Percentiles rank a stretch among this genome's conserved stretches.
phyloP scores from a whole-genome alignment of 1,284 basidiomycete genomes.

The Cryptococcus sp. region DNA sequence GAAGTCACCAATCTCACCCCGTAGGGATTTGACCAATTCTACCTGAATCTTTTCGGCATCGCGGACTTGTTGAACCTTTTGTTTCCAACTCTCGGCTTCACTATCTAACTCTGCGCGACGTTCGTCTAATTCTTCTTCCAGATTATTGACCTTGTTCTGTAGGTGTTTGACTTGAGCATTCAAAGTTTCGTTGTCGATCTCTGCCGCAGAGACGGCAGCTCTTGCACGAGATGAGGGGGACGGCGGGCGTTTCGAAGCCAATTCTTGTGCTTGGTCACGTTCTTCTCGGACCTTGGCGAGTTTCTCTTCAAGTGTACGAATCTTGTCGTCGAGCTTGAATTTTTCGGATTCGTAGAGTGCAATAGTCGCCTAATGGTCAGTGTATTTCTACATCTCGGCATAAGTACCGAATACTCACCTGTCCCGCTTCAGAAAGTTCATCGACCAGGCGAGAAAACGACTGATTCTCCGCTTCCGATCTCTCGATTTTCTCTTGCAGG shows the following conservation, averaged over 20 bases:
- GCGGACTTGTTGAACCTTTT: constrained; percentile 65
- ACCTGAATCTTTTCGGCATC: constrained; percentile 70
- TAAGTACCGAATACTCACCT: constrained; percentile 23
- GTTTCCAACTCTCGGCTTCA: constrained; percentile 64
- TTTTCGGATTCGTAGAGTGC: constrained; percentile 78
- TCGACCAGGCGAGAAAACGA: constrained; percentile 42
- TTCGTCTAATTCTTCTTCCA: constrained; percentile 86
- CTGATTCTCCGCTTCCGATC: constrained; percentile 28
- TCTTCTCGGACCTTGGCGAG: constrained; percentile 29
- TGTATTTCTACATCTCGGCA: background rate
- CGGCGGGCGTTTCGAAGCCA: constrained; percentile 7
- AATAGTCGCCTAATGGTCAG: constrained; percentile 68
- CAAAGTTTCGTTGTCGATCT: constrained; percentile 90
- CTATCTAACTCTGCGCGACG: constrained; percentile 64
- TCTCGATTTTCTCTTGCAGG: constrained; percentile 36
- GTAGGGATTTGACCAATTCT: constrained; percentile 61
- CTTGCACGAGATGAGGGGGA: constrained; percentile 28
- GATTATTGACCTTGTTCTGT: constrained; percentile 64
- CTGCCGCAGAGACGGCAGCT: constrained; percentile 59
- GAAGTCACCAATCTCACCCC: constrained; percentile 60
- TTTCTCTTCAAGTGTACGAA: constrained; percentile 31
- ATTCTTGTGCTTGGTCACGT: constrained; percentile 7
- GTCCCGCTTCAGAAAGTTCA: constrained; percentile 41
- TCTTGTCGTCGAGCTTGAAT: constrained; percentile 64
- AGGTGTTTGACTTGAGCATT: constrained; percentile 82